Percentiles rank a stretch among this genome's conserved stretches.
Conservation (phyloP, 345 rosid species). For the Camelina laxa region DNA sequence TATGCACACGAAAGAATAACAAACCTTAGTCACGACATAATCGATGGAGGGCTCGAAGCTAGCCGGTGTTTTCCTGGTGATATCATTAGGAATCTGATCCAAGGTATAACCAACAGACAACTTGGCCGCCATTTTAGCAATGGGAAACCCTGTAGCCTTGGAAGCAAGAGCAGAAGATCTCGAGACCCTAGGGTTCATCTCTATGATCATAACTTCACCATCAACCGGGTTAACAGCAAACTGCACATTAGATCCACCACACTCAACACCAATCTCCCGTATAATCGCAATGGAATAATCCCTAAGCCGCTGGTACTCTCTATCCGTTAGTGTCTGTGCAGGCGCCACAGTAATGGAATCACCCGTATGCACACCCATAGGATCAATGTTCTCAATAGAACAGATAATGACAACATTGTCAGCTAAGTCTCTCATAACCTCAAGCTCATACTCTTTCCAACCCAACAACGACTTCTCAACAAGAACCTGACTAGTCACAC, state of each 20-base stretch:
- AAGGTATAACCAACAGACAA: constrained; percentile 89
- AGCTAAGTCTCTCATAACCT: constrained; percentile 97
- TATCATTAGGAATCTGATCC: constrained; percentile 98
- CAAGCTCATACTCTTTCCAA: constrained; percentile 97
- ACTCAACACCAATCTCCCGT: constrained; percentile 98
- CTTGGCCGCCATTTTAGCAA: constrained; percentile 99
- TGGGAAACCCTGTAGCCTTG: constrained; percentile 97
- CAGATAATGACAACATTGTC: constrained; percentile 98
- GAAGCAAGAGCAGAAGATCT: constrained; percentile 98
- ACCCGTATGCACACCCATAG: constrained; percentile 98
- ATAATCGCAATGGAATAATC: constrained; percentile 88
- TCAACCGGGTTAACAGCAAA: constrained; percentile 93
- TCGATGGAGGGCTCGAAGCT: constrained; percentile 99
- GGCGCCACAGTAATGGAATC: constrained; percentile 99
- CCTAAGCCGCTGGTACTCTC: constrained; percentile 92
- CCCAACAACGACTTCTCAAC: constrained; percentile 97
- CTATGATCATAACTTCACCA: constrained; percentile 98
- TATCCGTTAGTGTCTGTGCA: constrained; percentile 94
- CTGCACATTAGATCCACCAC: constrained; percentile 99
- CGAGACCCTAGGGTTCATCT: constrained; percentile 98
- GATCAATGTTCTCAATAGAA: constrained; percentile 95
- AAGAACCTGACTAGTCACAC: constrained; percentile 83
- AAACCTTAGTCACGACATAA: constrained; percentile 94
- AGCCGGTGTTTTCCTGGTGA: constrained; percentile 96
- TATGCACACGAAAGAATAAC: constrained; percentile 29